Evolutionary conservation across 1,284 basidiomycete genomes (phyloP).

Genomic region (Taiwanofungus camphoratus): DNA sequence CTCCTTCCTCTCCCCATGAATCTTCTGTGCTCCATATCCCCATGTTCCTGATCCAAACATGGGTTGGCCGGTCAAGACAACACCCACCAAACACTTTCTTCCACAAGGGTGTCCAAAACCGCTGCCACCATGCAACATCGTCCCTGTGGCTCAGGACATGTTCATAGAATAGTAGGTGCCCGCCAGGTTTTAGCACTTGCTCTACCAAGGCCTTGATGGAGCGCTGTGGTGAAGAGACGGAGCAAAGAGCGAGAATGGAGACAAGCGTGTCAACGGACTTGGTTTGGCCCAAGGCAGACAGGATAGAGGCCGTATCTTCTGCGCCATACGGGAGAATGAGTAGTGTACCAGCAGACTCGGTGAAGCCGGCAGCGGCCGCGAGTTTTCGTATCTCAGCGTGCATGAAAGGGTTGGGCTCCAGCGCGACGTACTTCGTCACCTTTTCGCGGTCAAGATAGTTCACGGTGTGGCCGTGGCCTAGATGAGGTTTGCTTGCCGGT

Average conservation of each 20-base stretch:
- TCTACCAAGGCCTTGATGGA: constrained; percentile 39
- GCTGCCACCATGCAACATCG: constrained; percentile 63
- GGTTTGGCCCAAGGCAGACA: constrained; percentile 33
- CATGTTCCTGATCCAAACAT: constrained; percentile 44
- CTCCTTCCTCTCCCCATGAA: constrained; percentile 38
- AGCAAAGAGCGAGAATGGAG: constrained; percentile 54
- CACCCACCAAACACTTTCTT: constrained; percentile 51
- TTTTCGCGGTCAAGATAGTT: constrained; percentile 48
- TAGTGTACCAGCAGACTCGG: constrained; percentile 39
- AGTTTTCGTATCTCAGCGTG: constrained; percentile 44
- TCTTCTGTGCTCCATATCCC: constrained; percentile 37
- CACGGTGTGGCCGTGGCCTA: constrained; percentile 57
- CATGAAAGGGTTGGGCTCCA: constrained; percentile 65
- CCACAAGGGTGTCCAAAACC: constrained; percentile 67
- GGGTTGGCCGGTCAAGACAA: constrained; percentile 49
- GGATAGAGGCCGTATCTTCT: constrained; percentile 44
- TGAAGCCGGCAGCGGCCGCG: constrained; percentile 47
- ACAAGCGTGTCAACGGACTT: constrained; percentile 49
- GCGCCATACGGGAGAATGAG: constrained; percentile 49
- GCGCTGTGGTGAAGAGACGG: constrained; percentile 44
- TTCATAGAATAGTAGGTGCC: constrained; percentile 56
- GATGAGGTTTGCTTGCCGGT: too few species aligned
- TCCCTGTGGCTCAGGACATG: constrained; percentile 47
- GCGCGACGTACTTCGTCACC: constrained; percentile 58
- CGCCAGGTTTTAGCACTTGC: constrained; percentile 49